A percentile compares a stretch with the other conserved stretches of the same genome.
These are phyloP conservation scores for Mycena crocata DNA, from an alignment of 768 basidiomycete species.

Conservation along the genomic window DNA sequence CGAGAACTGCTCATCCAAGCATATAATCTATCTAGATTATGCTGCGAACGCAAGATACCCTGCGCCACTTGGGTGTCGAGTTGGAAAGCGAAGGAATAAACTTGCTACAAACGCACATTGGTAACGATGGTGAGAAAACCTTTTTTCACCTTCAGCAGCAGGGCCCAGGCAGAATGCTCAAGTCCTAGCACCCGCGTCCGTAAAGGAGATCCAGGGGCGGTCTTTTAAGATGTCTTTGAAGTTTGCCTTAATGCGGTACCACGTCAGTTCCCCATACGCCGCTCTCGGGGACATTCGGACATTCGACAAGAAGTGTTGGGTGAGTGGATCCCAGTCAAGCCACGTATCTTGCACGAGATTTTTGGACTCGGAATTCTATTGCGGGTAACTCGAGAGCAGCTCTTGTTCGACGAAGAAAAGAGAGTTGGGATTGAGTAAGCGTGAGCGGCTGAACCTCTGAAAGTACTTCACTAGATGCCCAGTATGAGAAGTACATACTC, in stretches of 20 bases:
- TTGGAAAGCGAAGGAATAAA: neutral
- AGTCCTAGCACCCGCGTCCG: slow-evolving; percentile 44
- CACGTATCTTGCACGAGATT: no score
- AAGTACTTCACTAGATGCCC: no score
- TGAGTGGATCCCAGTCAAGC: no score
- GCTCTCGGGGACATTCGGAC: no score
- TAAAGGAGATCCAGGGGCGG: slow-evolving; percentile 51
- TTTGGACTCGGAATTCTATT: no score
- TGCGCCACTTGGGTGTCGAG: slow-evolving; percentile 47
- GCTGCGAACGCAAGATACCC: slow-evolving; percentile 43
- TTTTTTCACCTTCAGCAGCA: slow-evolving; percentile 28
- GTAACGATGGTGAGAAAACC: slow-evolving; percentile 61
- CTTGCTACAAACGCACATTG: slow-evolving; percentile 47
- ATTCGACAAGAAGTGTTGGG: no score
- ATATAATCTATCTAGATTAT: slow-evolving; percentile 50
- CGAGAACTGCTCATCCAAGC: slow-evolving; percentile 48
- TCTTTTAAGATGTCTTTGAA: slow-evolving; percentile 52
- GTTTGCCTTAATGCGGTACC: slow-evolving; percentile 56
- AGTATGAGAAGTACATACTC: no score
- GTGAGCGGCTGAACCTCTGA: no score
- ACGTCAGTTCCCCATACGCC: no score
- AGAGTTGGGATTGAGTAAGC: no score
- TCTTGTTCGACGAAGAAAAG: no score
- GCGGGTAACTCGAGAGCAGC: no score
- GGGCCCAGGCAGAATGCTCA: neutral